Evolutionary conservation across 257 asterid species (phyloP).

Genomic region (Solanum clarkiae): DNA sequence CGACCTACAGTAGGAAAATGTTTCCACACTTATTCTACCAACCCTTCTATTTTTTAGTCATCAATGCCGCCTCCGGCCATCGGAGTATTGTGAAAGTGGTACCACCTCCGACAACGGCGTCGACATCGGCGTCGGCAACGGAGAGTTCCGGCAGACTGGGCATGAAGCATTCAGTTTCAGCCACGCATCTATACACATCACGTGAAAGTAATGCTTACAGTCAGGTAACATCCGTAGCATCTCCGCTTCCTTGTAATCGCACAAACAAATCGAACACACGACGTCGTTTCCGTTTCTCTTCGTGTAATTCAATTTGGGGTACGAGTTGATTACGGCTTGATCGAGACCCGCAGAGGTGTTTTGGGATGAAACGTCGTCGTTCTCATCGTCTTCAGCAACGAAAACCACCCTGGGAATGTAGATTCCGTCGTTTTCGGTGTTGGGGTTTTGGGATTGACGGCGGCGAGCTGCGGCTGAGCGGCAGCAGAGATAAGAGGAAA

Average conservation of each 20-base stretch:
- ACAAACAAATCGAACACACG: constrained; percentile 68
- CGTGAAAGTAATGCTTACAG: constrained; percentile 71
- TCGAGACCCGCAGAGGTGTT: constrained; percentile 56
- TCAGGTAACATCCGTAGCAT: constrained; percentile 82
- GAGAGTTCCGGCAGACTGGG: constrained; percentile 80
- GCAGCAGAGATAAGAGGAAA: constrained; percentile 69
- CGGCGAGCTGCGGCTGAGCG: constrained; percentile 29
- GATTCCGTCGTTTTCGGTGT: constrained; percentile 29
- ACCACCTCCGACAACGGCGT: constrained; percentile 75
- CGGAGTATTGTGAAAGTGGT: constrained; percentile 64
- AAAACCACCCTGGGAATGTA: constrained; percentile 63
- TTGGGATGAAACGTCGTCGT: constrained; percentile 13
- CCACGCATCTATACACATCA: constrained; percentile 82
- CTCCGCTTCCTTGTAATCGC: constrained; percentile 77
- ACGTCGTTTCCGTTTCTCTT: constrained; percentile 32
- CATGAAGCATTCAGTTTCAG: constrained; percentile 74
- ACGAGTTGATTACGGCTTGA: constrained; percentile 59
- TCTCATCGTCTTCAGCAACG: constrained; percentile 61
- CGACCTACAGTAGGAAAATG: too few relatives aligned
- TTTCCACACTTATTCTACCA: too few relatives aligned
- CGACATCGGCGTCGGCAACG: constrained; percentile 75
- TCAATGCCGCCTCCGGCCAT: constrained; percentile 49
- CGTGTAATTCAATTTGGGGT: constrained; percentile 57
- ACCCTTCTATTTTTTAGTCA: background rate
- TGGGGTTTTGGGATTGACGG: constrained; percentile 9